A percentile compares a stretch with the other conserved stretches of the same genome.
phyloP scores from a whole-genome alignment of 352 stramenopile genomes.

The Phytopythium ostracodes region DNA sequence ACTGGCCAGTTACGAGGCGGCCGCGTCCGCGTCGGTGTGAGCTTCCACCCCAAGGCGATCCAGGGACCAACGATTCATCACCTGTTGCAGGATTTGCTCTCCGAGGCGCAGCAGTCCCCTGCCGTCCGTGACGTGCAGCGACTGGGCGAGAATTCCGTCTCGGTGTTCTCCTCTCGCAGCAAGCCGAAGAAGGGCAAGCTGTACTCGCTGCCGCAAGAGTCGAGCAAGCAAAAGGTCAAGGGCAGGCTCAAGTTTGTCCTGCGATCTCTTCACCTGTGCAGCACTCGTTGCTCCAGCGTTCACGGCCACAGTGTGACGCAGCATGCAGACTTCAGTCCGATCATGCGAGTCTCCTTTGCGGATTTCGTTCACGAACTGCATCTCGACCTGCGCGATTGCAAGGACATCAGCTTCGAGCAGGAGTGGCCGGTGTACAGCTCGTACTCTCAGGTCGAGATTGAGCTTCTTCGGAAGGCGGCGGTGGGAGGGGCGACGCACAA shows the following conservation, averaged over 20 bases:
- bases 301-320: constrained; percentile 19
- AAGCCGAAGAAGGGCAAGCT: constrained; percentile 10
- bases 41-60: constrained; percentile 14
- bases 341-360: constrained; percentile 22
- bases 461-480: constrained; percentile 15
- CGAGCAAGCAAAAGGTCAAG: constrained; percentile 7
- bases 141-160: background rate
- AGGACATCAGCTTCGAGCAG: constrained; percentile 17
- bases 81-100: constrained; percentile 3
- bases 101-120: background rate
- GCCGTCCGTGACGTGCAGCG: background rate
- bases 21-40: background rate
- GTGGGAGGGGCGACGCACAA: constrained; percentile 10
- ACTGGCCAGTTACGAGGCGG: background rate
- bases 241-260: constrained; percentile 12
- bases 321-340: constrained; percentile 25
- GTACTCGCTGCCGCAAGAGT: background rate
- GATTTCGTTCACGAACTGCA: constrained; percentile 22
- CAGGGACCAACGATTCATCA: constrained; percentile 12
- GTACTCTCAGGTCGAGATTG: constrained; percentile 21
- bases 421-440: constrained; percentile 27
- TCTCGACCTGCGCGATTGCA: constrained; percentile 10
- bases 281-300: constrained; percentile 25
- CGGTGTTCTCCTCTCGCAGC: background rate
- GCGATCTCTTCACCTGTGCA: constrained; percentile 27